Evolutionary conservation across 768 basidiomycete species (phyloP).

Genomic region (Lentinus brumalis): DNA sequence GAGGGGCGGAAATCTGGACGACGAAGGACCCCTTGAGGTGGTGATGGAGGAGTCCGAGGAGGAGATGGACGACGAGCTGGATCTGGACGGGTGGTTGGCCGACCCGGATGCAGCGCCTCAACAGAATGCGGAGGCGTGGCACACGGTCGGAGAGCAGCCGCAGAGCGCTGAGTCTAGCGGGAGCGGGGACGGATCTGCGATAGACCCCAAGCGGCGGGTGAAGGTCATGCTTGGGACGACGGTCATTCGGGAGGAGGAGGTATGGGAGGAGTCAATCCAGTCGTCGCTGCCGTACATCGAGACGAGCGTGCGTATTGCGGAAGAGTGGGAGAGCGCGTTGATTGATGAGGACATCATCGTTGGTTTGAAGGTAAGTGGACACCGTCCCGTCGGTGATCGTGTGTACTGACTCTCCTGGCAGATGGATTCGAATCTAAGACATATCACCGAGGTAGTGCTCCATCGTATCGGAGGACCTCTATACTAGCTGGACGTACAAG

Average conservation of each 20-base stretch:
- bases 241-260: slow-evolving; percentile 1
- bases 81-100: background rate
- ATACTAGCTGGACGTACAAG: background rate
- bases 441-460: background rate
- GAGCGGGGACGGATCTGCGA: background rate
- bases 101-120: background rate
- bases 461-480: background rate
- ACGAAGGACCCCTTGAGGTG: background rate
- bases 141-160: background rate
- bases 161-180: background rate
- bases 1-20: background rate
- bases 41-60: background rate
- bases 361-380: slow-evolving; percentile 27
- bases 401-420: background rate
- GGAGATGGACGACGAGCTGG: background rate
- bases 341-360: slow-evolving; percentile 34
- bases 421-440: background rate
- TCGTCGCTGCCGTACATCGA: slow-evolving; percentile 29
- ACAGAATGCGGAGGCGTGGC: background rate
- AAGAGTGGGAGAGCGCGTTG: slow-evolving; percentile 27
- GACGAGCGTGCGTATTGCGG: slow-evolving; percentile 12
- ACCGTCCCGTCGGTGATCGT: background rate
- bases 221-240: slow-evolving; percentile 15
- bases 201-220: background rate
- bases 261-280: slow-evolving; percentile 23